Evolutionary conservation across 164 flowering plant species (phyloP).

Genomic region (Macadamia tetraphylla): DNA sequence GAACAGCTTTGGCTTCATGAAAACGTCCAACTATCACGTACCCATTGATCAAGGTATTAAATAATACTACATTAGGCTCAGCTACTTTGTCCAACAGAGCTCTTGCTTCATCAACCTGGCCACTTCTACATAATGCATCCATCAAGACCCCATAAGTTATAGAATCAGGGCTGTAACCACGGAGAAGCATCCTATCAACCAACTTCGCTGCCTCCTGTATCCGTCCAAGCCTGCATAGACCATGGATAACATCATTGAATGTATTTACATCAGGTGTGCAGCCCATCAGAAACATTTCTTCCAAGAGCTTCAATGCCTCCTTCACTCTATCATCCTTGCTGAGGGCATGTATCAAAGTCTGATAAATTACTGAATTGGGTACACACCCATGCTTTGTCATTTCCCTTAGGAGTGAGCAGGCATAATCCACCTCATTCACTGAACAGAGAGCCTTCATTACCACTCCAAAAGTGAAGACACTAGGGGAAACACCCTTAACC

Average conservation of each 20-base stretch:
- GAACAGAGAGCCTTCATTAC: constrained; percentile 77
- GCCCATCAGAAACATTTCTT: constrained; percentile 89
- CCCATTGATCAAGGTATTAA: constrained; percentile 74
- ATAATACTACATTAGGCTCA: constrained; percentile 47
- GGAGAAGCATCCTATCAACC: constrained; percentile 75
- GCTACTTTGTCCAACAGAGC: constrained; percentile 54
- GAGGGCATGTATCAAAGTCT: constrained; percentile 73
- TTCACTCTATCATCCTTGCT: constrained; percentile 44
- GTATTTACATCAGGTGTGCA: constrained; percentile 75
- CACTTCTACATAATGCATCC: constrained; percentile 59
- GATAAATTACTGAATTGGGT: constrained; percentile 74
- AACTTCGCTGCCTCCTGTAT: constrained; percentile 66
- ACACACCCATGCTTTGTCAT: constrained; percentile 92
- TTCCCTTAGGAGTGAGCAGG: constrained; percentile 66
- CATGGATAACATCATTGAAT: constrained; percentile 62
- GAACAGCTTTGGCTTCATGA: constrained; percentile 55
- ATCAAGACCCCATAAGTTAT: constrained; percentile 68
- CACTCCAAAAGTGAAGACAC: constrained; percentile 56
- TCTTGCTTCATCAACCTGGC: constrained; percentile 68
- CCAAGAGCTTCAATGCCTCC: constrained; percentile 65
- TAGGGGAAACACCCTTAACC: constrained; percentile 59
- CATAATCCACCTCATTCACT: constrained; percentile 68
- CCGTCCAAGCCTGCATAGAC: constrained; percentile 52
- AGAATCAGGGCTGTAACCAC: constrained; percentile 61
- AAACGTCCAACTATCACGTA: constrained; percentile 49